phyloP scores from a whole-genome alignment of 768 basidiomycete species.

The Xerocomellus amylosporus region DNA sequence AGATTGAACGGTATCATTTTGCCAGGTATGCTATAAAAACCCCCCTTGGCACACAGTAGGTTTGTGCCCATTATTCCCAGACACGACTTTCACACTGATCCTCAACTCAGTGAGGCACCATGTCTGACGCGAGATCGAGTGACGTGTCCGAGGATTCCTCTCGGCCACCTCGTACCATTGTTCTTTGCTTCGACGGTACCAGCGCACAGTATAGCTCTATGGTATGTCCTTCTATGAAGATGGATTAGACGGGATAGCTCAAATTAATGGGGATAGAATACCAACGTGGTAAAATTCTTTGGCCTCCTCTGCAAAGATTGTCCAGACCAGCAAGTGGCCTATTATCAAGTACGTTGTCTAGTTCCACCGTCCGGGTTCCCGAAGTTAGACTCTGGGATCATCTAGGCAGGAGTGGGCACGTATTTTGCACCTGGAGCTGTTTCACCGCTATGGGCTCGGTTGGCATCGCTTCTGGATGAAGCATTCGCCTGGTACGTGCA shows the following conservation, averaged over 20 bases:
- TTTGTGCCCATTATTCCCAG: not conserved
- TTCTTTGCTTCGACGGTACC: constrained; percentile 74
- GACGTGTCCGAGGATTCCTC: not conserved
- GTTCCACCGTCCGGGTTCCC: not conserved
- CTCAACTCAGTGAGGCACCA: not conserved
- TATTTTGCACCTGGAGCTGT: constrained; percentile 66
- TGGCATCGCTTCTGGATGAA: constrained; percentile 60
- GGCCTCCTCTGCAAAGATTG: constrained; percentile 58
- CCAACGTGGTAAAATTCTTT: constrained; percentile 72
- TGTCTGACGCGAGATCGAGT: constrained; percentile 12
- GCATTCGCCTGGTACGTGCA: constrained; percentile 66
- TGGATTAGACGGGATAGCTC: not conserved
- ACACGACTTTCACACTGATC: not conserved
- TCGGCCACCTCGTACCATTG: constrained; percentile 41
- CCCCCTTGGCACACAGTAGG: too few relatives aligned
- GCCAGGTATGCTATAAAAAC: constrained; percentile 6
- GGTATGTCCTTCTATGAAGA: constrained; percentile 33
- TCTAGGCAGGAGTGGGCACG: constrained; percentile 46
- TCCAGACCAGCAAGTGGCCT: constrained; percentile 54
- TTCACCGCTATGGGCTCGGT: constrained; percentile 54
- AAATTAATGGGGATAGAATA: constrained; percentile 45
- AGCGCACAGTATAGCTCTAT: constrained; percentile 45
- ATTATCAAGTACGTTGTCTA: constrained; percentile 59
- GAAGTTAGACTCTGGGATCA: not conserved
- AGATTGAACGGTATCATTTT: not conserved